These are phyloP conservation scores for Cytospora leucostoma DNA, from an alignment of 2,329 filamentous ascomycete genomes.

Conservation along the genomic window DNA sequence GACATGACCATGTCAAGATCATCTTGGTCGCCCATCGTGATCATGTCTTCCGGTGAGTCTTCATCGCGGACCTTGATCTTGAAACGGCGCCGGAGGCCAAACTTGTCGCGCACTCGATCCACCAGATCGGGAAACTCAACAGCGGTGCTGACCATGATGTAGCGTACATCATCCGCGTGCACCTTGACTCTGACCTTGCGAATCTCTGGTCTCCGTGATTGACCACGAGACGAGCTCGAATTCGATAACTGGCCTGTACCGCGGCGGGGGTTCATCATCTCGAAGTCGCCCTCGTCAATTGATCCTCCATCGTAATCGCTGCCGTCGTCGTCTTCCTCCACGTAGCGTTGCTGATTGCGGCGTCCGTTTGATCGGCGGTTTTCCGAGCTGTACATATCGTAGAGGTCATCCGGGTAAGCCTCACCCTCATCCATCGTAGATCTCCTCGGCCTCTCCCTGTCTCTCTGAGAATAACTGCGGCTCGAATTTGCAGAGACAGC, in stretches of 20 bases:
- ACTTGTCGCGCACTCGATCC: slow-evolving; percentile 82
- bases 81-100: slow-evolving; percentile 73
- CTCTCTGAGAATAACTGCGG: slow-evolving; percentile 47
- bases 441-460: slow-evolving; percentile 39
- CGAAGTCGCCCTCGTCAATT: slow-evolving; percentile 76
- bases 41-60: slow-evolving; percentile 80
- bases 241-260: slow-evolving; percentile 43
- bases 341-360: slow-evolving; percentile 60
- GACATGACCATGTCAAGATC: slow-evolving; percentile 87
- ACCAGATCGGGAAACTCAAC: slow-evolving; percentile 77
- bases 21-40: slow-evolving; percentile 95
- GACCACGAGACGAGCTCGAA: slow-evolving; percentile 52
- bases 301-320: slow-evolving; percentile 70
- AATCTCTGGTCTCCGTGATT: slow-evolving; percentile 65
- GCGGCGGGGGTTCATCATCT: slow-evolving; percentile 65
- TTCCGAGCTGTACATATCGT: slow-evolving; percentile 58
- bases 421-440: slow-evolving; percentile 58
- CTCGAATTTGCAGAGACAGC: slow-evolving; percentile 34
- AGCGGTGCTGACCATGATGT: slow-evolving; percentile 78
- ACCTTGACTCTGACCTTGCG: slow-evolving; percentile 88
- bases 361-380: slow-evolving; percentile 40
- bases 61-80: slow-evolving; percentile 90
- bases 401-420: slow-evolving; percentile 69
- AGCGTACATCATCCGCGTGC: slow-evolving; percentile 86
- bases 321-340: slow-evolving; percentile 76